Base-by-base conservation (phyloP, 495 filamentous ascomycete genomes). In the Penicillium mononematosum region DNA sequence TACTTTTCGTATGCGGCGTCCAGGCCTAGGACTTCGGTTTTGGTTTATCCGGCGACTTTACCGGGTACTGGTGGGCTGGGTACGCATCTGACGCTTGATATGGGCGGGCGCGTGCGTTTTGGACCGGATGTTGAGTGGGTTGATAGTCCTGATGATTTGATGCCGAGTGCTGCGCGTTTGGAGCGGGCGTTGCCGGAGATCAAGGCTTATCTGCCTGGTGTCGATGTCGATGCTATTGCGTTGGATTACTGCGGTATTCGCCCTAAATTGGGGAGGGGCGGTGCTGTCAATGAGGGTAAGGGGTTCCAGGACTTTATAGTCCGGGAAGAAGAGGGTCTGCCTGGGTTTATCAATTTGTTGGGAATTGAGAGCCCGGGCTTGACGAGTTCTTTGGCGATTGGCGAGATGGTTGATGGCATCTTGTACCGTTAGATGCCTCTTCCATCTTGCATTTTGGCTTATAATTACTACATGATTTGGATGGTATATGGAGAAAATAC, bases 51-150 rank as follows among this genome's bases (percentile, higher is more conserved):
- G 2, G 90, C 86, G 0, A 90, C 92, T 0, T 70, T 87, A 9
- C 88, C 89, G 0, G 91, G 92, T 12, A 81, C 85, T 39, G 92
- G 83, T 44, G 94, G 94, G 0, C 78, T 98, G 9, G 94, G 94
- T 42, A 97, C 94, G 1, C 94, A 98, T 73, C 75, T 98, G 5
- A 98, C 94, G 1, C 80, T 98, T 19, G 94, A 98, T 66, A 79
- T 98, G 76, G 83, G 81, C 0, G 93, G 92, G 0, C 82, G 89
- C 1, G 81, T 98, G 27, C 87, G 92, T 36, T 98, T 98, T 67
- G 94, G 94, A 0, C 94, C 94, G 0, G 94, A 98, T 64, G 90
- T 97, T 12, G 92, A 98, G 70, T 98, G 95, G 94, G 85, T 95
- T 1, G 77, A 83, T 42, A 80, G 83, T 38, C 81, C 87, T 0